Percentiles rank a stretch among this genome's conserved stretches.
phyloP scores from a whole-genome alignment of 306 rosid species.

The Prunus campanulata region DNA sequence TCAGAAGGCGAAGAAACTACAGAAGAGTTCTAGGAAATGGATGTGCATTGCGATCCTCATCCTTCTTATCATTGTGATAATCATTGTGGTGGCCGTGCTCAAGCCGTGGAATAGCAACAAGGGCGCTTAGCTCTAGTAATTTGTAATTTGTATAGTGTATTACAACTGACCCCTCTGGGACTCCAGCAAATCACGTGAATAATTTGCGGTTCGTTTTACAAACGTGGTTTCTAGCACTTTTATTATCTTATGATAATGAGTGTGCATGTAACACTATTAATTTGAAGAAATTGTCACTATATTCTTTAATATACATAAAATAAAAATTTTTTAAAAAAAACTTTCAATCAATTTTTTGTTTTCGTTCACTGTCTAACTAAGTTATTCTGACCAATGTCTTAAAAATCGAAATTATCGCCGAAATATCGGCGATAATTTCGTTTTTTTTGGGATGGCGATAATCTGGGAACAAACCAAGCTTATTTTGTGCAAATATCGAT shows the following conservation, averaged over 20 bases:
- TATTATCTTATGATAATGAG: not conserved
- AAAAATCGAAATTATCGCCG: too few species aligned
- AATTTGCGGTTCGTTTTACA: not conserved
- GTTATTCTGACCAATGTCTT: too few species aligned
- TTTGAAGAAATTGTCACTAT: not conserved
- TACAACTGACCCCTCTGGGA: not conserved
- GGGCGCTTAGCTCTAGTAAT: conserved; percentile 45
- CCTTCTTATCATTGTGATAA: conserved; percentile 60
- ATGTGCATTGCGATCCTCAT: conserved; percentile 86
- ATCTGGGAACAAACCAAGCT: too few species aligned
- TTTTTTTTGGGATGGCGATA: too few species aligned
- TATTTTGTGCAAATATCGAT: too few species aligned
- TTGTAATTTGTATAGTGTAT: not conserved
- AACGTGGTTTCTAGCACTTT: not conserved
- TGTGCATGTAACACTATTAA: not conserved
- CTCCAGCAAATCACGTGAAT: not conserved
- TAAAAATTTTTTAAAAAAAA: not conserved
- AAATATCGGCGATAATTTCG: too few species aligned
- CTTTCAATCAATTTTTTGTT: not conserved
- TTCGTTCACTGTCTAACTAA: too few species aligned
- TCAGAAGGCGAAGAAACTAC: conserved; percentile 71
- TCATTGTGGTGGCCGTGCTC: conserved; percentile 57
- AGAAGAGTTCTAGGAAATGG: conserved; percentile 85
- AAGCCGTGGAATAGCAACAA: conserved; percentile 64
- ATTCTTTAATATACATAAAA: not conserved